Conservation (phyloP, 106 monocot genomes). For the Agapanthus africanus region DNA sequence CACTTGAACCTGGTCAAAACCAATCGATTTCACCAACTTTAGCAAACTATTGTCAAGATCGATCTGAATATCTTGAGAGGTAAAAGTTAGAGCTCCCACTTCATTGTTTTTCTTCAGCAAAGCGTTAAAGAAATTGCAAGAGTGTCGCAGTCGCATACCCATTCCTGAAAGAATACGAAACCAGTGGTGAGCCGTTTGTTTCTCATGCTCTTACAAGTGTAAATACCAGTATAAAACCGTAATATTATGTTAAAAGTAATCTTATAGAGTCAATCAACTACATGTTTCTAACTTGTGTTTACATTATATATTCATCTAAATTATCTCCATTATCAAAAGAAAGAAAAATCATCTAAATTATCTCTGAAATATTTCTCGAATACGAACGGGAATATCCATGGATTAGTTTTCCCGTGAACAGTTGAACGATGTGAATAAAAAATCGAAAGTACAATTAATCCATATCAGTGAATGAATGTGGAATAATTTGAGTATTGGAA, state of each 20-base stretch:
- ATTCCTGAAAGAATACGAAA: constrained; percentile 16
- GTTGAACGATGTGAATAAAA: too few relatives aligned
- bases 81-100: background rate
- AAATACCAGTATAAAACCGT: background rate
- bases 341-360: too few relatives aligned
- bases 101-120: constrained; percentile 5
- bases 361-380: too few relatives aligned
- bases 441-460: too few relatives aligned
- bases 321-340: too few relatives aligned
- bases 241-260: too few relatives aligned
- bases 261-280: too few relatives aligned
- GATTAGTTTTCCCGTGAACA: too few relatives aligned
- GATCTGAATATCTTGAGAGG: background rate
- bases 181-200: background rate
- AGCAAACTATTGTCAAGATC: background rate
- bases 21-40: background rate
- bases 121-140: constrained; percentile 9
- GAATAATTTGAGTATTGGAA: constrained; percentile 1
- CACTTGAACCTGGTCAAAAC: background rate
- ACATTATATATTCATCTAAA: too few relatives aligned
- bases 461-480: background rate
- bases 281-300: too few relatives aligned
- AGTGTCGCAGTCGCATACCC: constrained; percentile 12
- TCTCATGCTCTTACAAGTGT: background rate
- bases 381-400: too few relatives aligned